Conservation (phyloP, 1,284 basidiomycete species). For the Golubevia sp. region DNA sequence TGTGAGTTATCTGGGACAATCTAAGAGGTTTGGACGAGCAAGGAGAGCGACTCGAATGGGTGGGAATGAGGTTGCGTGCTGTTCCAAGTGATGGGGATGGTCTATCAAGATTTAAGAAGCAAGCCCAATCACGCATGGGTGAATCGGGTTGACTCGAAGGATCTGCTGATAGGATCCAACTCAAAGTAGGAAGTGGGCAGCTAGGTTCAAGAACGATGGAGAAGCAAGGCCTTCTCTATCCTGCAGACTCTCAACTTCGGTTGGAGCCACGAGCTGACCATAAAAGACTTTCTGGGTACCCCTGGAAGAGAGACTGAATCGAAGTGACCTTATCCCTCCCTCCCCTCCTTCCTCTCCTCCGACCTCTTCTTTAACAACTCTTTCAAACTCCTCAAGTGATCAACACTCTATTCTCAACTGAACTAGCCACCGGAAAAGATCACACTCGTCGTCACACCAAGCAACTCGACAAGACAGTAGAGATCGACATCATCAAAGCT, state of each 20-base stretch:
- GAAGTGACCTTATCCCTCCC: not conserved
- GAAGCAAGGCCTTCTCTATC: too few relatives aligned
- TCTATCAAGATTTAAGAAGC: too few relatives aligned
- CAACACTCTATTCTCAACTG: conserved; percentile 98
- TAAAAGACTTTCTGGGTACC: too few relatives aligned
- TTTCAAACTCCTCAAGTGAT: conserved; percentile 64
- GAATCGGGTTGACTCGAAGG: conserved; percentile 63
- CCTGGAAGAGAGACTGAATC: not conserved
- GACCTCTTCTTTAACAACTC: not conserved
- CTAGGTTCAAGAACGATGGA: too few relatives aligned
- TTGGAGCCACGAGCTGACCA: too few relatives aligned
- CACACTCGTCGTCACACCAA: conserved; percentile 88
- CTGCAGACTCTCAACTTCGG: too few relatives aligned
- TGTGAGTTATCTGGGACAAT: conserved; percentile 28
- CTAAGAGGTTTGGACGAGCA: too few relatives aligned
- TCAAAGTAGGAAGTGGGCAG: too few relatives aligned
- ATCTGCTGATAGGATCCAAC: conserved; percentile 68
- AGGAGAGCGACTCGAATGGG: too few relatives aligned
- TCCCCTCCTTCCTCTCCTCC: not conserved
- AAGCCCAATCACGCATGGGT: too few relatives aligned
- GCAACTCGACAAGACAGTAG: conserved; percentile 98
- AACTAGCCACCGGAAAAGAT: conserved; percentile 89
- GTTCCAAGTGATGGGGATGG: too few relatives aligned
- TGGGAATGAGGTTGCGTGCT: too few relatives aligned
- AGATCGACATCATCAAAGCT: conserved; percentile 70